Base-by-base conservation (phyloP, 2,329 filamentous ascomycete species). In the Ceratocystis cubensis region DNA sequence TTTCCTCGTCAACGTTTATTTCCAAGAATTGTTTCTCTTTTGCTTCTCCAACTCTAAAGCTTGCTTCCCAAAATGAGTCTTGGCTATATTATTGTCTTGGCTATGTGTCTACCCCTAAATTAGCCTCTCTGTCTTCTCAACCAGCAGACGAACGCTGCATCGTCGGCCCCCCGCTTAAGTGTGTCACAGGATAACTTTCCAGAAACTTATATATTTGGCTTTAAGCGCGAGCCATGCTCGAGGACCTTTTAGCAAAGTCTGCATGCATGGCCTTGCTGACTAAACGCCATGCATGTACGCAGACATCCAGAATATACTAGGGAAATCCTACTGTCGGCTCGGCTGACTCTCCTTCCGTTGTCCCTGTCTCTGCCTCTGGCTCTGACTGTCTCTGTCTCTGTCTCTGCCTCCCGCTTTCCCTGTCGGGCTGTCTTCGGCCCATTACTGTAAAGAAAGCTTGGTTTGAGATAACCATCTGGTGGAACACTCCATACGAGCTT, bases 371-470 rank as follows among this genome's bases (percentile, higher is more conserved):
- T 57, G 53, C 10, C n/a, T 15, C 45, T 48, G 22, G 2, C 17
- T 56, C 50, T 13, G 7, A 0, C 45, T 48, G 56, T 65, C 46
- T 65, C 33, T 22, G 20, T n/a, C 15, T 57, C 7, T 53, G n/a
- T 13, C 20, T 20, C 28, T 17, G 25, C 30, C 25, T 53, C 20
- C 46, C 22, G 20, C 5, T 22, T 8, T 45, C n/a, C 30, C 25
- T 66, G 17, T 53, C n/a, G 28, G 28, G 17, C 45, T 4, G 22
- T 63, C 33, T 53, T 66, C 20, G 44, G 46, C 41, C n/a, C 57
- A 28, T 65, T 50, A 22, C 22, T 37, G 30, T 59, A 61, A 41
- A 46, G 46, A 63, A 63, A 63, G 61, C 63, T 57, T 56, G 46
- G 25, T 50, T 20, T 30, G 37, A 37, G 25, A 20, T 41, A 22